These are phyloP conservation scores for Fusarium pseudocircinatum DNA, from an alignment of 2,329 filamentous ascomycete genomes.

Conservation along the genomic window DNA sequence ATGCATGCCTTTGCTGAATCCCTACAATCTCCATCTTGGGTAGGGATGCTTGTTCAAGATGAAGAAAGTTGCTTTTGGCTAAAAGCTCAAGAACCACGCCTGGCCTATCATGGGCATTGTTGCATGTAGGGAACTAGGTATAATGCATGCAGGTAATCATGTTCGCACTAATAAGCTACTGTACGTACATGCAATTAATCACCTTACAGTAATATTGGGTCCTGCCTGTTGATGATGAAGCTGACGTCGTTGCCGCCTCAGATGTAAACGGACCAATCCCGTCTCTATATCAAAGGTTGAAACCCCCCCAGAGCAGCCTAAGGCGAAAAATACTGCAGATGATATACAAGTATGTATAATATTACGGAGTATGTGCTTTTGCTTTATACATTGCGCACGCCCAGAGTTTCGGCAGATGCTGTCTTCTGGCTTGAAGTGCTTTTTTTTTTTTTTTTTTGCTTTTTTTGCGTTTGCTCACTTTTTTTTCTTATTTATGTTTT, in stretches of 20 bases:
- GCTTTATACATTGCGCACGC: slow-evolving; percentile 13
- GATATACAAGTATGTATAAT: slow-evolving; percentile 1
- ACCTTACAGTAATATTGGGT: background rate
- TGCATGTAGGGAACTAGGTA: background rate
- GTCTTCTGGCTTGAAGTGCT: slow-evolving; percentile 14
- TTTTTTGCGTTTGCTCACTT: background rate
- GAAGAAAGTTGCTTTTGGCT: slow-evolving; percentile 22
- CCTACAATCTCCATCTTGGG: background rate
- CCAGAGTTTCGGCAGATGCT: slow-evolving; percentile 3
- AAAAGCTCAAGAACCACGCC: background rate
- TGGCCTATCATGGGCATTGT: slow-evolving; percentile 14
- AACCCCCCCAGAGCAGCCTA: background rate
- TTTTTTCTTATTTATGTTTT: background rate
- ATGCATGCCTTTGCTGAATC: background rate
- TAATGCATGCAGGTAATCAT: slow-evolving; percentile 32
- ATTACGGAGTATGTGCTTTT: background rate
- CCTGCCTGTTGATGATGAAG: background rate
- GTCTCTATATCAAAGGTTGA: background rate
- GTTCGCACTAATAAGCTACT: slow-evolving; percentile 27
- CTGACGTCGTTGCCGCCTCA: background rate
- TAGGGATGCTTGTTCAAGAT: background rate
- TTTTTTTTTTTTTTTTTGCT: background rate
- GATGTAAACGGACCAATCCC: slow-evolving; percentile 4
- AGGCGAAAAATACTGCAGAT: background rate
- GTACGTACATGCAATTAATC: background rate